These are phyloP conservation scores for Diaporthe citriasiana DNA, from an alignment of 2,329 filamentous ascomycete species.

Conservation along the genomic window DNA sequence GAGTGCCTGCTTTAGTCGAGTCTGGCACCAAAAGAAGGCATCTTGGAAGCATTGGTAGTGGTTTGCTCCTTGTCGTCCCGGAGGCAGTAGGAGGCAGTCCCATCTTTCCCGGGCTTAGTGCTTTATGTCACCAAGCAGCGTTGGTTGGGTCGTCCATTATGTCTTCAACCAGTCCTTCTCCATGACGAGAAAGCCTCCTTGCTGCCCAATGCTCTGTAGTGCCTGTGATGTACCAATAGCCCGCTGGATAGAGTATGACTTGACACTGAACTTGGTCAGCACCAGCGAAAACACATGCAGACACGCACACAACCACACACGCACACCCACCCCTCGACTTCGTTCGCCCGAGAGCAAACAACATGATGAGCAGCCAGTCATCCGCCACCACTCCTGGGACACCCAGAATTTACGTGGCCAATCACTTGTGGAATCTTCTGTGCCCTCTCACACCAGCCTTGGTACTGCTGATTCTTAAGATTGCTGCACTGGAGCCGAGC, in stretches of 20 bases:
- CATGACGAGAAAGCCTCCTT: neutral
- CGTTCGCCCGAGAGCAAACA: neutral
- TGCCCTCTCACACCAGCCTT: neutral
- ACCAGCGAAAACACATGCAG: conserved; percentile 14
- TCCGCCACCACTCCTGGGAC: conserved; percentile 9
- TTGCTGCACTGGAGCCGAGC: conserved; percentile 17
- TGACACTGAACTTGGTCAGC: neutral
- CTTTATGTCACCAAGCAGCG: neutral
- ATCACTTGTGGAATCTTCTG: neutral
- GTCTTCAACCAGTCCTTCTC: neutral
- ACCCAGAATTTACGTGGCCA: neutral
- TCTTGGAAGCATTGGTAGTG: neutral
- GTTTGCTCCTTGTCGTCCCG: neutral
- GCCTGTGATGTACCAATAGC: neutral
- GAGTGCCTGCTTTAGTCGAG: neutral
- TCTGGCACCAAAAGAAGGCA: neutral
- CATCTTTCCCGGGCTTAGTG: neutral
- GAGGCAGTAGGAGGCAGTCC: neutral
- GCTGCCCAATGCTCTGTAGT: neutral
- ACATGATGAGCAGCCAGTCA: neutral
- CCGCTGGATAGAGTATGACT: neutral
- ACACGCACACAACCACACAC: neutral
- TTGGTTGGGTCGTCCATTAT: neutral
- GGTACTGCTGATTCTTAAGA: neutral
- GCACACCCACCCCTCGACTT: conserved; percentile 4